Base-by-base conservation (phyloP, 2,329 filamentous ascomycete genomes). In the Botrytis fabae region DNA sequence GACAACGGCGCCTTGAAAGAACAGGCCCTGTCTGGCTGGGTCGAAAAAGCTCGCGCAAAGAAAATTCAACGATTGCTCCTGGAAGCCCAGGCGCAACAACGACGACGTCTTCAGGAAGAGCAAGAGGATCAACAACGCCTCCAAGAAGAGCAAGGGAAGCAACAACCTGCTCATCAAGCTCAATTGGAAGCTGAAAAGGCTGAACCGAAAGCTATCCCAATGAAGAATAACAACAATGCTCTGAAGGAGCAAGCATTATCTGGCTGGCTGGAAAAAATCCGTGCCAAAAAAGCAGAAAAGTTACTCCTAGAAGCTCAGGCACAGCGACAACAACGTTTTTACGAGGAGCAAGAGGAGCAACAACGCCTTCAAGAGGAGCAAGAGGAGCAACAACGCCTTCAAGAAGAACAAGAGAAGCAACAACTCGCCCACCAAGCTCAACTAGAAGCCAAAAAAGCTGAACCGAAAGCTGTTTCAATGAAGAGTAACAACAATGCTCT, bases 1-100 rank as follows among this genome's bases (percentile, higher is more conserved):
- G 87, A 91, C 77, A 83, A 83, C 44, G 79, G 80, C 22, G 85
- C 84, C 14, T 82, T 91, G 32, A 80, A 90, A 64, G 84, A 83
- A 54, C 83, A 87, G 75, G 86, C 85, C 0, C 83, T 90, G 61
- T 85, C 86, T 71, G 81, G 83, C 40, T 88, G 87, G 86, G 82
- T 82, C 69, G 79, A 79, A 22, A 81, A 81, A 28, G 79, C 84
- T 35, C 62, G 73, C 25, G 74, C 77, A 28, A 73, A n/a, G 18
- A 63, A 63, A 32, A 9, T 25, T 12, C 70, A 35, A 32, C 60
- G 46, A 63, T 25, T 70, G 12, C 38, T 40, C 4, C 57, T 42
- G 22, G 38, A 54, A 54, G 48, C 48, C 25, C 48, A 54, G 48
- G 48, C 48, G 12, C 48, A 54, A 16, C 25, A n/a, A 51, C 48